Evolutionary conservation across 768 basidiomycete species (phyloP).

Genomic region (Mycena leptocephala): DNA sequence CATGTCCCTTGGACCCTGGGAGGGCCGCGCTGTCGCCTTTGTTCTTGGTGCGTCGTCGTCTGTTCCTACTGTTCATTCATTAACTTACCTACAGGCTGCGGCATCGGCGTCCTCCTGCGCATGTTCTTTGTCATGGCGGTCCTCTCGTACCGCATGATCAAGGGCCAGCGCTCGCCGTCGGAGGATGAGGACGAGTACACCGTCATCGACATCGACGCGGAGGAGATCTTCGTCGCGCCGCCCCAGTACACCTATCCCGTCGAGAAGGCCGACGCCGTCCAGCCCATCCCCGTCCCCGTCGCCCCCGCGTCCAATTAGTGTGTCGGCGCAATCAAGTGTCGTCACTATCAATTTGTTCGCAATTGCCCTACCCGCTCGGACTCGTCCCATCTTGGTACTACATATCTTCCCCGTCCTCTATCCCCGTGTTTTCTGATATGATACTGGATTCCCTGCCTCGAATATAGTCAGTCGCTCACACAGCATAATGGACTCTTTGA

Average conservation of each 20-base stretch:
- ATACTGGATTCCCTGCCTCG: background rate
- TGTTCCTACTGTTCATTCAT: background rate
- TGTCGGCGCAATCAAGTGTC: background rate
- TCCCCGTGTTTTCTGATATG: background rate
- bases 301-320: slow-evolving; percentile 5
- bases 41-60: slow-evolving; percentile 72
- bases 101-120: slow-evolving; percentile 85
- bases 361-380: background rate
- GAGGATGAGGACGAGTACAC: slow-evolving; percentile 59
- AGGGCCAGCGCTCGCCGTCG: slow-evolving; percentile 49
- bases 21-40: slow-evolving; percentile 87
- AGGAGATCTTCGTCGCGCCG: slow-evolving; percentile 65
- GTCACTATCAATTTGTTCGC: background rate
- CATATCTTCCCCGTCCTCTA: background rate
- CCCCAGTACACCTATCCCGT: slow-evolving; percentile 66
- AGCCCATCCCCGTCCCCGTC: background rate
- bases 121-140: slow-evolving; percentile 85
- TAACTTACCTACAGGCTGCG: slow-evolving; percentile 70
- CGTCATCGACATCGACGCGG: slow-evolving; percentile 60
- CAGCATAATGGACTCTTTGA: slow-evolving; percentile 5
- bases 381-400: background rate
- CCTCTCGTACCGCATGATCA: slow-evolving; percentile 72
- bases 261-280: slow-evolving; percentile 59
- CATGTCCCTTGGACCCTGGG: slow-evolving; percentile 84
- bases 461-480: slow-evolving; percentile 24